Evolutionary conservation across 1,284 basidiomycete genomes (phyloP).

Genomic region (Ganoderma leucocontextum): DNA sequence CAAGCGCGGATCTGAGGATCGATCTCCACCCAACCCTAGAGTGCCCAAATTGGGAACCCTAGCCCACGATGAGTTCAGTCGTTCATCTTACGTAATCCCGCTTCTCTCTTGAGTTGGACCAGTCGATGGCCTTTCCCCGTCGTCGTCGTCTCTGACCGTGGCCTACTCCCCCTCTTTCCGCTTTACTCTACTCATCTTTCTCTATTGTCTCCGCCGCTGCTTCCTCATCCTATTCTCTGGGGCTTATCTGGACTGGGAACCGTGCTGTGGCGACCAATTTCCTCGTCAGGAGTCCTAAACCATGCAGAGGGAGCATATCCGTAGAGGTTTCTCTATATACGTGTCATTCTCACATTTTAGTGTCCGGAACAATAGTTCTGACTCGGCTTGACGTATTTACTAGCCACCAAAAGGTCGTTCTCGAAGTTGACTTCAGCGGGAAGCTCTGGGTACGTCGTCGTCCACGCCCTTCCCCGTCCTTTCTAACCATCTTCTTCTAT

Average conservation of each 20-base stretch:
- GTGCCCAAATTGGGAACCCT: conserved; percentile 26
- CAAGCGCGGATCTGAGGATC: conserved; percentile 29
- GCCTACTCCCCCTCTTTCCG: conserved; percentile 10
- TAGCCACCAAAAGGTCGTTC: conserved; percentile 92
- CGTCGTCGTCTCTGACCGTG: conserved; percentile 30
- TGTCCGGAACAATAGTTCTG: conserved; percentile 45
- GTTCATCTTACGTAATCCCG: conserved; percentile 33
- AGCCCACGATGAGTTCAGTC: conserved; percentile 23
- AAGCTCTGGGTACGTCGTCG: conserved; percentile 70
- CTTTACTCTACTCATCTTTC: conserved; percentile 1
- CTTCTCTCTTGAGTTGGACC: conserved; percentile 30
- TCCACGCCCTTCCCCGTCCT: neutral
- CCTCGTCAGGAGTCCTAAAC: conserved; percentile 27
- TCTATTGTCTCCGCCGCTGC: conserved; percentile 1
- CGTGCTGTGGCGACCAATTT: conserved; percentile 27
- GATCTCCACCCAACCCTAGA: conserved; percentile 32
- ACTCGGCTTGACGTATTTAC: conserved; percentile 67
- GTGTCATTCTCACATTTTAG: conserved; percentile 51
- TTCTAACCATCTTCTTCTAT: conserved; percentile 22
- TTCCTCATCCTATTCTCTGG: conserved; percentile 2
- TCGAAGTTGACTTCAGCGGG: conserved; percentile 89
- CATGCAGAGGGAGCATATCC: conserved; percentile 78
- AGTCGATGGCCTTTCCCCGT: conserved; percentile 29
- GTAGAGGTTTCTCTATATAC: conserved; percentile 88
- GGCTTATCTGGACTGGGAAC: conserved; percentile 14